Base-by-base conservation (phyloP, 768 basidiomycete genomes). In the Lactarius trivialis region DNA sequence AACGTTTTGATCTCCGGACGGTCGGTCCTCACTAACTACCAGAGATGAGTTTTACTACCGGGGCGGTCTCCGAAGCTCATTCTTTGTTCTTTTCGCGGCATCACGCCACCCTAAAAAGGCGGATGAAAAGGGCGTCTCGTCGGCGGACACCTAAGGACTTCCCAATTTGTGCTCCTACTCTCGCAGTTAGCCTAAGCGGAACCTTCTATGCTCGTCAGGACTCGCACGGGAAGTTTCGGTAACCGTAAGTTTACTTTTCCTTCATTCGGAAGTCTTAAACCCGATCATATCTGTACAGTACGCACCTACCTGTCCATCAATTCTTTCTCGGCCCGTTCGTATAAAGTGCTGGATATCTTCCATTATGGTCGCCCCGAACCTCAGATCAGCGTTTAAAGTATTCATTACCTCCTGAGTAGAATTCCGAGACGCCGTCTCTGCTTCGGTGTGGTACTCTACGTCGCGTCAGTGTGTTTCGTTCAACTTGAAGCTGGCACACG, bases 331-430 rank as follows among this genome's bases (percentile, higher is more conserved):
- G 63, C 58, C 54, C 57, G 58, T 63, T 41, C 36, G 4, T 49
- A 32, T 45, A 60, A 19, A 26, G 53, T 55, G 52, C 51, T 48
- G 45, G n/a, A 11, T 50, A 19, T 39, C 21, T 49, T 55, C 58
- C 52, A 39, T 59, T 54, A 49, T 51, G 5, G 51, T 53, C 37
- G 30, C 53, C 28, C 43, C 45, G 43, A 63, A 49, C 57, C 36
- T 58, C 61, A 58, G 61, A 63, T 63, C 61, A 58, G 61, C 61
- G 61, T 63, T 63, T 63, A 63, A 63, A 41, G 61, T 62, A 53
- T 62, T 54, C 56, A 62, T 52, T 58, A 21, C 56, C 51, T 63
- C 45, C 57, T 54, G 57, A 58, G 45, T 24, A 54, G 34, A 14
- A 33, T 58, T 63, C 57, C 52, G 26, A 63, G 57, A 63, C 61